Conservation (phyloP, 768 basidiomycete genomes). For the Tubosaeta sp. region DNA sequence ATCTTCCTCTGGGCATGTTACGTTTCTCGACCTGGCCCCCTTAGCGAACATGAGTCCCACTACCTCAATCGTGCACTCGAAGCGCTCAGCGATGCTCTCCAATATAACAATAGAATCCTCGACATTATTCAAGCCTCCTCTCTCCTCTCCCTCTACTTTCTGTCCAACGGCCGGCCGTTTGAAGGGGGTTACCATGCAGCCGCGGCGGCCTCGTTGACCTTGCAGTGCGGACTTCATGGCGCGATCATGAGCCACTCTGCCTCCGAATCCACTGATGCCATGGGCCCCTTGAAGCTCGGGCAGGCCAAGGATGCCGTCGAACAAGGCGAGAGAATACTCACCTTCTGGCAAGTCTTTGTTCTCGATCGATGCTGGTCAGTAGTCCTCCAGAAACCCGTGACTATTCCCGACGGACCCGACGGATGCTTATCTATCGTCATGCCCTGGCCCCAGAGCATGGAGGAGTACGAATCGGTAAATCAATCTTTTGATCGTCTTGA, state of each 20-base stretch:
- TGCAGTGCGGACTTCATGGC: conserved; percentile 69
- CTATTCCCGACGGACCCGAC: conserved; percentile 61
- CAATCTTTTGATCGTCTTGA: conserved; percentile 5
- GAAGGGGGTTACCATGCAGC: conserved; percentile 77
- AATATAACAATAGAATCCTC: conserved; percentile 48
- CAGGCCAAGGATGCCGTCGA: conserved; percentile 56
- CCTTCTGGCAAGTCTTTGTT: conserved; percentile 83
- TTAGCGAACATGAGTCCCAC: conserved; percentile 68
- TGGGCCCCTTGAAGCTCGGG: conserved; percentile 43
- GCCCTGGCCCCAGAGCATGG: conserved; percentile 73
- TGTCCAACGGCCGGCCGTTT: conserved; percentile 70
- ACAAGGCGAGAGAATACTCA: conserved; percentile 65
- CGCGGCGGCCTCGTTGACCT: conserved; percentile 66
- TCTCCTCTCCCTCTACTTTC: conserved; percentile 69
- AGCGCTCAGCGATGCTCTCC: conserved; percentile 59
- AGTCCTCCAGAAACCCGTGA: conserved; percentile 59
- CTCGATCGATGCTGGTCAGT: conserved; percentile 81
- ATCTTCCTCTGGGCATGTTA: conserved; percentile 84
- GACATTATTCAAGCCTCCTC: conserved; percentile 78
- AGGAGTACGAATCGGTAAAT: conserved; percentile 68
- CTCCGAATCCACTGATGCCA: conserved; percentile 34
- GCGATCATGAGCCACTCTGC: conserved; percentile 31
- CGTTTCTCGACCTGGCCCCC: conserved; percentile 64
- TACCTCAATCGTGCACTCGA: conserved; percentile 65
- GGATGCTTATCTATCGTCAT: conserved; percentile 57